Evolutionary conservation across 139 green algal species (phyloP).

Genomic region (Chlorella vulgaris): DNA sequence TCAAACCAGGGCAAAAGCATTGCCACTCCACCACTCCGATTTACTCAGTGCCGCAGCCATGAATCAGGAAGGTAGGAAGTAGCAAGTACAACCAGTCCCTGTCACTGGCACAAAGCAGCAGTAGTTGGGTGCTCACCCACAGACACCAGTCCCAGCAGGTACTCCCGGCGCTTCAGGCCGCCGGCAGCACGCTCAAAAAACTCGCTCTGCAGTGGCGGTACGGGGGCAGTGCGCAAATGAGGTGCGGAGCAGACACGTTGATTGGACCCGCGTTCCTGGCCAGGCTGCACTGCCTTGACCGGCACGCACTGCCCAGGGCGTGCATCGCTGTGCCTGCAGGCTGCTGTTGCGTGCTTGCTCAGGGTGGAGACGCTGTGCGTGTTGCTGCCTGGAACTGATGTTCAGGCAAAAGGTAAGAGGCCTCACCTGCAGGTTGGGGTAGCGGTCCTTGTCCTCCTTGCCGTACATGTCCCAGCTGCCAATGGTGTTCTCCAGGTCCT

Average conservation of each 20-base stretch:
- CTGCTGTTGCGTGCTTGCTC: too few species aligned
- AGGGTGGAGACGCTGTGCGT: too few species aligned
- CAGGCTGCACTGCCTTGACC: not conserved
- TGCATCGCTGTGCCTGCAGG: conserved; percentile 56
- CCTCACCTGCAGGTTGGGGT: conserved; percentile 78
- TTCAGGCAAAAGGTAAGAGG: too few species aligned
- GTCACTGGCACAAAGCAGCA: not conserved
- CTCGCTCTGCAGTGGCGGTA: conserved; percentile 64
- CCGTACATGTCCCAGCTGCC: conserved; percentile 95
- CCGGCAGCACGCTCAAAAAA: conserved; percentile 93
- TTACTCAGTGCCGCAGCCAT: too few species aligned
- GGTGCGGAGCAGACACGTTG: not conserved
- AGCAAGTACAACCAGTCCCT: too few species aligned
- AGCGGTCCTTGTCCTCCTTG: conserved; percentile 85
- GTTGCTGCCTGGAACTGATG: too few species aligned
- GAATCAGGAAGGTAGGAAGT: too few species aligned
- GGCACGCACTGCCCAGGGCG: too few species aligned
- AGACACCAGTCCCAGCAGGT: conserved; percentile 83
- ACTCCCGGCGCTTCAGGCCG: conserved; percentile 83
- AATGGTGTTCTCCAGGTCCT: conserved; percentile 94
- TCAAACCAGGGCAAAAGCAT: too few species aligned
- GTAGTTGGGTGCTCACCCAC: conserved; percentile 54
- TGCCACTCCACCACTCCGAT: too few species aligned
- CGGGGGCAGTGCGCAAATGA: not conserved
- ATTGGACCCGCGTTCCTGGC: not conserved